Base-by-base conservation (phyloP, 768 basidiomycete genomes). In the Boletellus emodensis region DNA sequence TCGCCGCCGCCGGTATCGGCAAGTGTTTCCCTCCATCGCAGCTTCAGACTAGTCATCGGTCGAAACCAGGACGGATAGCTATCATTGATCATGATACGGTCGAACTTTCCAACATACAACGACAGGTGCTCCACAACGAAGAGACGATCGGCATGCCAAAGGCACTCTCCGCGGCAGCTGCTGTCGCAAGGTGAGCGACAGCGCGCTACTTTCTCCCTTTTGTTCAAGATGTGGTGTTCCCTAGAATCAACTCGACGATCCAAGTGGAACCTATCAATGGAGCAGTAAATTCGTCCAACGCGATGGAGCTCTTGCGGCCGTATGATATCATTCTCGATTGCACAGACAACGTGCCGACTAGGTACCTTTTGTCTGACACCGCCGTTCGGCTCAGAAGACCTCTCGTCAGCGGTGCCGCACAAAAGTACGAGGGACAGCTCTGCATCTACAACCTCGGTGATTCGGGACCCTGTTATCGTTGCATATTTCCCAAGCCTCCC, bases 1-100 rank as follows among this genome's bases (percentile, higher is more conserved):
- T 99, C 11, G 91, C 83, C 4, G 90, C 92, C 7, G 88, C 91
- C 13, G 96, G 96, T 22, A 78, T 98, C 51, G 95, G 95, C 90
- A 60, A 56, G 85, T 62, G 39, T 26, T 39, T 44, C 8, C 22
- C 46, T 32, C 50, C 35, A 39, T 14, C 15, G 17, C 37, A 22
- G 38, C 41, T 34, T 17, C 40, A 12, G 46, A 44, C 11, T 26
- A 32, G 47, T 57, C 40, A 59, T 43, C 40, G 42, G 34, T 17
- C 22, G 30, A 34, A 45, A 46, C n/a, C 52, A 95, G 94, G 94
- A 12, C 76, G 77, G 36, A 78, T 98, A 44, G 89, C 84, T 7
- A 87, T 98, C 34, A 75, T 95, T 44, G 94, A 98, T 67, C 87
- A 90, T 62, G 94, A 98, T 62, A 70, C 69, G 5, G 92, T 98